These are phyloP conservation scores for Mayamaea pseudoterrestris DNA, from an alignment of 108 stramenopile species.

Conservation along the genomic window DNA sequence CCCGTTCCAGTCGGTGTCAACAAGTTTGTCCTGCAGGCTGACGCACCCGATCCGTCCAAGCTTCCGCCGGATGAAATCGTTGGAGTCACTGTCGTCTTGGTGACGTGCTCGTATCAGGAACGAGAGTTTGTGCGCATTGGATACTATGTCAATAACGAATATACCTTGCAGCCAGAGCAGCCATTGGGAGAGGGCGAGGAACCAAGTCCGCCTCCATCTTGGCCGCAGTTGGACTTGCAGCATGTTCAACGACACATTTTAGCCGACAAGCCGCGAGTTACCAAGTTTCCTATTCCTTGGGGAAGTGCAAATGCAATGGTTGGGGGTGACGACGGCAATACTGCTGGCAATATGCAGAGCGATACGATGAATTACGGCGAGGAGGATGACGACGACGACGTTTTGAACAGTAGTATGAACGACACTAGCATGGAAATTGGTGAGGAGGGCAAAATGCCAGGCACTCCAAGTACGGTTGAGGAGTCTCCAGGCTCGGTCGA, in stretches of 20 bases:
- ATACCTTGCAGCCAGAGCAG: slow-evolving; percentile 20
- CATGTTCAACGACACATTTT: slow-evolving; percentile 77
- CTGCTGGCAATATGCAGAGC: too few species aligned
- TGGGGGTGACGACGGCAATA: too few species aligned
- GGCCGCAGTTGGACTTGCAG: slow-evolving; percentile 43
- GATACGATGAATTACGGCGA: too few species aligned
- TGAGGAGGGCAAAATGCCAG: too few species aligned
- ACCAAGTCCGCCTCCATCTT: slow-evolving; percentile 13
- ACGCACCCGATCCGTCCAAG: slow-evolving; percentile 71
- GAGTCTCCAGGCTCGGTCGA: too few species aligned
- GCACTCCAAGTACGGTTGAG: too few species aligned
- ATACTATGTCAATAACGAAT: slow-evolving; percentile 99
- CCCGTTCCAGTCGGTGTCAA: slow-evolving; percentile 92
- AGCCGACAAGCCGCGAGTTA: slow-evolving; percentile 94
- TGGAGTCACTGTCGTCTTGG: slow-evolving; percentile 95
- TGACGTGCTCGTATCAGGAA: slow-evolving; percentile 91
- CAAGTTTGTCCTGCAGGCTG: slow-evolving; percentile 87
- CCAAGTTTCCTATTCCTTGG: slow-evolving; percentile 93
- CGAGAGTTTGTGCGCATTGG: slow-evolving; percentile 95
- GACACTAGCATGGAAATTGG: too few species aligned
- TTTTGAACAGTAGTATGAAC: too few species aligned
- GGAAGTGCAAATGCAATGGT: slow-evolving; percentile 30
- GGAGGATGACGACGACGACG: too few species aligned
- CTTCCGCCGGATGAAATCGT: slow-evolving; percentile 83
- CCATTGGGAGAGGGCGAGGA: slow-evolving; percentile 3